Evolutionary conservation across 768 basidiomycete genomes (phyloP), one percentile per base, ranked within the genome.

Genomic region (Leccinum imitatum): DNA sequence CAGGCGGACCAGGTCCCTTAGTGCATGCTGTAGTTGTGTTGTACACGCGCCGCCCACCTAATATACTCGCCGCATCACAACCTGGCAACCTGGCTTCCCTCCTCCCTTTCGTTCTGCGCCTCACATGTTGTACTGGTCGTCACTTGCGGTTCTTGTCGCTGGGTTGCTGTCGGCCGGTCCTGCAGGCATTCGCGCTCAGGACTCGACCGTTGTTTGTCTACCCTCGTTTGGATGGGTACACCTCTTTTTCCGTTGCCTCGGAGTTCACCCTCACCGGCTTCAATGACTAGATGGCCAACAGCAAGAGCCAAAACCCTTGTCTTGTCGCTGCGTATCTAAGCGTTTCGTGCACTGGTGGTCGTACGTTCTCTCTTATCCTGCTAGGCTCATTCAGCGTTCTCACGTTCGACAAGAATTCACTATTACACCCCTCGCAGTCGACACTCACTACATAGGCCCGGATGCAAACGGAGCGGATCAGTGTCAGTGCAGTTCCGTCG

Each of bases 401-500:
- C 8, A 66, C 47, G 27, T 41, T 48, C 23, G 8, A 25, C 37
- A 47, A 84, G 83, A 75, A 41, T 74, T n/a, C n/a, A n/a, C n/a
- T n/a, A n/a, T n/a, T n/a, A n/a, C n/a, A 74, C 7, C 73, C 6
- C 71, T 86, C 33, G 80, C 81, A 3, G 6, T 21, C 0, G 63
- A 47, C 35, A 64, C 65, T n/a, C n/a, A 23, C 50, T 72, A 71
- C 71, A 61, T 63, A 56, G 63, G 75, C 68, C 67, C 84, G 69
- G 72, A 68, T 59, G 54, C 21, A 23, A 51, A 57, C 52, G 50
- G 70, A 33, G 19, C 58, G 58, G 69, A 76, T 53, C 41, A 66
- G 6, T 86, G 86, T 60, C 77, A 80, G 63, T 87, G 86, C 65
- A 86, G 76, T 65, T 80, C 84, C 7, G 80, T 86, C 30, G 78